Conservation (phyloP, 208 protist species). For the Leishmania gerbilli region DNA sequence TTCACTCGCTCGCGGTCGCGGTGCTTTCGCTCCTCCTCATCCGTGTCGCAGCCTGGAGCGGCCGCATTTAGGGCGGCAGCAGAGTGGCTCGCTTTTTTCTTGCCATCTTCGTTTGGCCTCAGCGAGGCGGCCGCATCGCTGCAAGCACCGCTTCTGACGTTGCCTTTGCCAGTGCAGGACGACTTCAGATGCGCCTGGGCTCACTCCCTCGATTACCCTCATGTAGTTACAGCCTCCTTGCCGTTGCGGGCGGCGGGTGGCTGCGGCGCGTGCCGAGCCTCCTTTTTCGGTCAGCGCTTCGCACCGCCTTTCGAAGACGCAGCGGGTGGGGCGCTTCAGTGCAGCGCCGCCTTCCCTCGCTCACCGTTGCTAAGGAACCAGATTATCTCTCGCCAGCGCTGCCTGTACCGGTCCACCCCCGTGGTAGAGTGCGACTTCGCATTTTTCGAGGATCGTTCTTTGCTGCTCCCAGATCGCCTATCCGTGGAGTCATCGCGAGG, state of each 20-base stretch:
- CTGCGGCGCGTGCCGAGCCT: not conserved
- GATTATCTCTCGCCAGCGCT: slow-evolving; percentile 11
- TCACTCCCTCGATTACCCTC: not conserved
- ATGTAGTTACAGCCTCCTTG: not conserved
- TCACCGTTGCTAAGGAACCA: slow-evolving; percentile 12
- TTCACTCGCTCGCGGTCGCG: not conserved
- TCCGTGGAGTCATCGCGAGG: not conserved
- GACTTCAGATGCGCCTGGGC: not conserved
- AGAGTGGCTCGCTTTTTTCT: not conserved
- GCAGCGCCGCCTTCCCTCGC: not conserved
- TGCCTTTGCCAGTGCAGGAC: not conserved
- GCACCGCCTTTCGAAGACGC: not conserved
- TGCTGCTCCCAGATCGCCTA: not conserved
- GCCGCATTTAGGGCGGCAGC: too few relatives aligned
- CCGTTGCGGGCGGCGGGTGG: not conserved
- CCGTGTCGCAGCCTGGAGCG: too few relatives aligned
- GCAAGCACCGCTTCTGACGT: not conserved
- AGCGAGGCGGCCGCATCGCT: not conserved
- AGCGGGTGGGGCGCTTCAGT: not conserved
- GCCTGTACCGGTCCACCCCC: slow-evolving; percentile 5
- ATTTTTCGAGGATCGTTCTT: not conserved
- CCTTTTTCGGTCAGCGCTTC: not conserved
- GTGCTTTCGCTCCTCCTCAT: not conserved
- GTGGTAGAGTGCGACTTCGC: slow-evolving; percentile 12
- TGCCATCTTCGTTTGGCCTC: not conserved